phyloP scores from a whole-genome alignment of 768 basidiomycete species.

The Nidularia sp. region DNA sequence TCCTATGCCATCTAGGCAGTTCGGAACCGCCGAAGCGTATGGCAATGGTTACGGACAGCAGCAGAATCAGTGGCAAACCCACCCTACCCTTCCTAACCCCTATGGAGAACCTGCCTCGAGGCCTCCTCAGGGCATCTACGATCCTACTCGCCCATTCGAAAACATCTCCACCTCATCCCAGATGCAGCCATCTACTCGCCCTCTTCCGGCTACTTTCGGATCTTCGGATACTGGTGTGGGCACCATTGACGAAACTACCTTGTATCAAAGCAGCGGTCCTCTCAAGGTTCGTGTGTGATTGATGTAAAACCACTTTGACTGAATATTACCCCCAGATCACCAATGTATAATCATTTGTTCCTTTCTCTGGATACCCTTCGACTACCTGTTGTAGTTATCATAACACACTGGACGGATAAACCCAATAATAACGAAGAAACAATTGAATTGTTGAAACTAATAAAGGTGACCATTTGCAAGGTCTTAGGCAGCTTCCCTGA shows the following conservation, averaged over 20 bases:
- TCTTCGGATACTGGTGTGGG: neutral
- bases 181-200: neutral
- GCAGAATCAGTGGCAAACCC: neutral
- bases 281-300: neutral
- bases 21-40: neutral
- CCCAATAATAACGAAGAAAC: too few relatives aligned
- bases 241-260: neutral
- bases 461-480: too few relatives aligned
- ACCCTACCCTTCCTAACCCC: neutral
- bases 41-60: neutral
- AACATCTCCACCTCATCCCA: too few relatives aligned
- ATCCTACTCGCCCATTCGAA: neutral
- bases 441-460: too few relatives aligned
- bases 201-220: neutral
- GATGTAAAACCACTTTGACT: too few relatives aligned
- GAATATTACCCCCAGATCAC: slow-evolving; percentile 2
- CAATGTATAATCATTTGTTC: slow-evolving; percentile 1
- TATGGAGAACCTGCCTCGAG: neutral
- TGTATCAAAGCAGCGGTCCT: neutral
- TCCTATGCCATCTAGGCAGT: slow-evolving; percentile 4
- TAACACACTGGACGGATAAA: too few relatives aligned
- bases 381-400: too few relatives aligned
- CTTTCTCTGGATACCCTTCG: neutral
- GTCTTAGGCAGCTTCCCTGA: too few relatives aligned
- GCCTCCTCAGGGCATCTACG: neutral